Percentiles rank a stretch among this genome's conserved stretches.
phyloP scores from a whole-genome alignment of 192 early-diverging fungal genomes.

The Coemansia sp. region DNA sequence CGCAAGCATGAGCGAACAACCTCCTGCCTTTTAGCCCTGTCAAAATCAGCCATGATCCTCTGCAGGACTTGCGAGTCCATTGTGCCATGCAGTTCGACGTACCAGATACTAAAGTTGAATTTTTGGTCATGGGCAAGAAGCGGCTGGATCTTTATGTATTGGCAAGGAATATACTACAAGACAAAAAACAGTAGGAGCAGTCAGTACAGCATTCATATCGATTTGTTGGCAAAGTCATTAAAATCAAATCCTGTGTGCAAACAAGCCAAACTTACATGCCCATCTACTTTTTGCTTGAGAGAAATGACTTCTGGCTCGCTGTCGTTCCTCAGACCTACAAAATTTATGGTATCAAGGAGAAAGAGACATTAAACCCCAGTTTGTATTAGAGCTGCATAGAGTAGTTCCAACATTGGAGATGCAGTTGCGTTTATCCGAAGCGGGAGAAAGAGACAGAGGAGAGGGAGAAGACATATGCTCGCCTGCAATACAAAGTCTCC shows the following conservation, averaged over 20 bases:
- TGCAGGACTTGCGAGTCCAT: slow-evolving; percentile 67
- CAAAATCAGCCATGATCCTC: slow-evolving; percentile 17
- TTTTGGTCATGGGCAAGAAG: slow-evolving; percentile 86
- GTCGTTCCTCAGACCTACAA: slow-evolving; percentile 63
- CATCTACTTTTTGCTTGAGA: slow-evolving; percentile 69
- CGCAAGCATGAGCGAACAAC: slow-evolving; percentile 84
- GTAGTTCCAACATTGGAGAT: too few species aligned
- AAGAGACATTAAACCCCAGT: neutral
- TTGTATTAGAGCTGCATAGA: neutral
- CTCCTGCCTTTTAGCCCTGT: slow-evolving; percentile 71
- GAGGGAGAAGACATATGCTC: too few species aligned
- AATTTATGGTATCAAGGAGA: too few species aligned
- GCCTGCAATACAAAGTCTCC: too few species aligned
- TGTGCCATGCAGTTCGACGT: slow-evolving; percentile 81
- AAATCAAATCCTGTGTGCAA: too few species aligned
- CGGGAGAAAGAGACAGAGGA: too few species aligned
- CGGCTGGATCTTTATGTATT: slow-evolving; percentile 92
- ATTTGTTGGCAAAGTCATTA: neutral
- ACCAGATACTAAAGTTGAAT: slow-evolving; percentile 96
- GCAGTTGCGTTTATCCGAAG: too few species aligned
- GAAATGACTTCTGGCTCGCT: slow-evolving; percentile 84
- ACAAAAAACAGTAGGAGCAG: neutral
- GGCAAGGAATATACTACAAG: slow-evolving; percentile 74
- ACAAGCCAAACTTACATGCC: slow-evolving; percentile 61
- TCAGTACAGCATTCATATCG: neutral